Conservation (phyloP, 2,329 filamentous ascomycete species). For the Hypoxylon sp. region DNA sequence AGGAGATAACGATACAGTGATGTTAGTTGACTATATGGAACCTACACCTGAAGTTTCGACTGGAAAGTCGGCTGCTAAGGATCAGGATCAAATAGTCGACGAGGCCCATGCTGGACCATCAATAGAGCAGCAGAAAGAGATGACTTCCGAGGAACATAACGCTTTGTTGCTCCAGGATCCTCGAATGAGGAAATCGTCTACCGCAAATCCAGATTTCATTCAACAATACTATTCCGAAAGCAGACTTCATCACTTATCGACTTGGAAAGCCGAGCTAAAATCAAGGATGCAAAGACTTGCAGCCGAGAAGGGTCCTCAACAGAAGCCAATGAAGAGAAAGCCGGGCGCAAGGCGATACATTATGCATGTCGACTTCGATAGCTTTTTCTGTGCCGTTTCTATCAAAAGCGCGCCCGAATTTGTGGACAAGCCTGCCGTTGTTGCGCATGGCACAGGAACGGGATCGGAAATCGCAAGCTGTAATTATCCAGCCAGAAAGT, state of each 20-base stretch:
- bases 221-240: constrained; percentile 97
- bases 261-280: constrained; percentile 96
- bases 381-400: constrained; percentile 97
- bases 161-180: constrained; percentile 85
- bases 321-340: constrained; percentile 61
- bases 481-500: constrained; percentile 90
- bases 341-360: constrained; percentile 81
- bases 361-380: constrained; percentile 97
- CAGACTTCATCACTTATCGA: constrained; percentile 91
- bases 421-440: constrained; percentile 82
- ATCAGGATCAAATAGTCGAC: constrained; percentile 14
- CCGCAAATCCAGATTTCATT: constrained; percentile 91
- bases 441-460: constrained; percentile 86
- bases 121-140: constrained; percentile 44
- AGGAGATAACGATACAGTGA: constrained; percentile 21
- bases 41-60: background rate
- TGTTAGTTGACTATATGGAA: constrained; percentile 26
- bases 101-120: constrained; percentile 18
- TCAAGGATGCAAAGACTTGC: constrained; percentile 85
- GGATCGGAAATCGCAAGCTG: constrained; percentile 97
- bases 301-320: constrained; percentile 69
- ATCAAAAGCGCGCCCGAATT: constrained; percentile 80
- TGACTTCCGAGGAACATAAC: constrained; percentile 95
- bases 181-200: constrained; percentile 86
- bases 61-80: constrained; percentile 3